Conservation (phyloP, 306 rosid species). For the Phaseolus lunatus region DNA sequence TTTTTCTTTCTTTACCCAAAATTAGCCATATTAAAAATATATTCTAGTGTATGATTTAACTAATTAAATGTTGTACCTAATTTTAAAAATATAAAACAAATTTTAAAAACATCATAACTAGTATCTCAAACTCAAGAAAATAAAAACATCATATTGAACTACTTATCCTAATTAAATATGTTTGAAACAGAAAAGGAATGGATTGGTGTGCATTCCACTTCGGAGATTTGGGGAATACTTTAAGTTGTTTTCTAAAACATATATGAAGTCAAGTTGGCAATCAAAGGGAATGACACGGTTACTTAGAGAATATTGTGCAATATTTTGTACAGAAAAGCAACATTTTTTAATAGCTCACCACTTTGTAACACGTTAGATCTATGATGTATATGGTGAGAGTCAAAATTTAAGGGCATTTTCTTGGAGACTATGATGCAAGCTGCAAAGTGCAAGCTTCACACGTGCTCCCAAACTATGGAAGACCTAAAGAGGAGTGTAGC, state of each 20-base stretch:
- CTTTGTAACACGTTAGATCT: not conserved
- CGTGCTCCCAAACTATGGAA: slow-evolving; percentile 21
- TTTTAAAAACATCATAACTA: no score
- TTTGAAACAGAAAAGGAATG: not conserved
- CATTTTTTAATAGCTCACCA: not conserved
- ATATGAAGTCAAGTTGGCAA: not conserved
- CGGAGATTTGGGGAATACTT: not conserved
- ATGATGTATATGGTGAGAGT: slow-evolving; percentile 1
- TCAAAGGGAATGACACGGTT: not conserved
- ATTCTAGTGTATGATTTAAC: no score
- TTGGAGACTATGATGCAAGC: slow-evolving; percentile 23
- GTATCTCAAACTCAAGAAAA: no score
- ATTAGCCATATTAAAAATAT: no score
- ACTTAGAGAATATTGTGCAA: not conserved
- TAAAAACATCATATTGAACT: no score
- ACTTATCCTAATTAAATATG: no score
- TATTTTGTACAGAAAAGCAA: not conserved
- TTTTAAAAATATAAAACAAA: no score
- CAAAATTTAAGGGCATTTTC: slow-evolving; percentile 16
- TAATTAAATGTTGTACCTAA: no score
- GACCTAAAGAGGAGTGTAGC: not conserved
- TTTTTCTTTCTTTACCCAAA: no score
- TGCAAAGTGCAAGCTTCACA: slow-evolving; percentile 14
- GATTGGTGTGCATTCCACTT: not conserved
- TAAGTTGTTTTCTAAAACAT: no score